A percentile compares a stretch with the other conserved stretches of the same genome.
These are phyloP conservation scores for Coleophoma eucalyptorum DNA, from an alignment of 2,329 filamentous ascomycete genomes.

Conservation along the genomic window DNA sequence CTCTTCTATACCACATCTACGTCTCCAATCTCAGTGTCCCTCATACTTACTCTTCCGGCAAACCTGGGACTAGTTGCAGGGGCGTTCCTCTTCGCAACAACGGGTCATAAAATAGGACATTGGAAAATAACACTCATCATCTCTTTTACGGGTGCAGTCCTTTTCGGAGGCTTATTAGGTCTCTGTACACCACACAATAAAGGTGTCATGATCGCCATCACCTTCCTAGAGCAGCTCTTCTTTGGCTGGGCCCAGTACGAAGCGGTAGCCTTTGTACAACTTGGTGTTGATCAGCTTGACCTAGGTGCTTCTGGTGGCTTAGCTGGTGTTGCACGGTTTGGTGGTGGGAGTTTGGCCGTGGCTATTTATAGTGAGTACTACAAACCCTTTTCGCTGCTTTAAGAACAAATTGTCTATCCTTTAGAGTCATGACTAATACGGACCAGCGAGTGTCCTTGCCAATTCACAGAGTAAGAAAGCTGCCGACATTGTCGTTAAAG, in stretches of 20 bases:
- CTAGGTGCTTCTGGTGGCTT: constrained; percentile 1
- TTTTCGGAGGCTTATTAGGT: neutral
- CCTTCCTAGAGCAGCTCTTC: constrained; percentile 2
- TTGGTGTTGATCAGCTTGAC: constrained; percentile 2
- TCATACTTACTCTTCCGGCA: neutral
- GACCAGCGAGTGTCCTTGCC: neutral
- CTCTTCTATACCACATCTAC: constrained; percentile 29
- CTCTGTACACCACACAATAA: neutral
- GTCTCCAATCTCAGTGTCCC: neutral
- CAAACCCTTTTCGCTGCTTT: no score
- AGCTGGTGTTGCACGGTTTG: constrained; percentile 2
- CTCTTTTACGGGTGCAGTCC: neutral
- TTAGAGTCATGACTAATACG: no score
- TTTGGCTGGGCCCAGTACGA: constrained; percentile 4
- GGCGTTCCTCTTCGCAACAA: neutral
- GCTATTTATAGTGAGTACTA: neutral
- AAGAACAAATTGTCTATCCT: no score
- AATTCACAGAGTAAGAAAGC: neutral
- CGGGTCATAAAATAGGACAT: neutral
- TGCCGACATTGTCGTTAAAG: no score
- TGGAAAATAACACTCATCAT: neutral
- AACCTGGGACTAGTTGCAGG: neutral
- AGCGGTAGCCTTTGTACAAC: constrained; percentile 2
- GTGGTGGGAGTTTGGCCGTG: constrained; percentile 1
- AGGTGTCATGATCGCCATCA: constrained; percentile 2